Conservation (phyloP, 2,329 filamentous ascomycete species). For the Lachnellula subtilissima region DNA sequence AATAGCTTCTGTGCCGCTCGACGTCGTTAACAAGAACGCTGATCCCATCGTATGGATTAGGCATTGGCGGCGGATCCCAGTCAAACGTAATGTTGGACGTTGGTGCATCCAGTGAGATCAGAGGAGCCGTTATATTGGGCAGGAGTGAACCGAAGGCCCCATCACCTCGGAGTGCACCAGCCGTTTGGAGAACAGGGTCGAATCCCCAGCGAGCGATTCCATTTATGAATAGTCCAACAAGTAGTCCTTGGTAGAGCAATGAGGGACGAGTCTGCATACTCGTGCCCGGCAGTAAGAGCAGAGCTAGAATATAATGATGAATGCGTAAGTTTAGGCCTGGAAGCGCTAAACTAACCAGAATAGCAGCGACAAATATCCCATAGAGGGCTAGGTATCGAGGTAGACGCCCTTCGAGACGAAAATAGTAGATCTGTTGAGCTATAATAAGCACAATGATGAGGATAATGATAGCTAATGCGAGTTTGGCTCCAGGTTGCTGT, state of each 20-base stretch:
- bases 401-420: too few relatives aligned
- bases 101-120: too few relatives aligned
- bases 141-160: too few relatives aligned
- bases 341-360: too few relatives aligned
- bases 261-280: slow-evolving; percentile 80
- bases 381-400: too few relatives aligned
- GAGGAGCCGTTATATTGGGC: too few relatives aligned
- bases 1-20: slow-evolving; percentile 69
- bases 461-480: slow-evolving; percentile 52
- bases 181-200: slow-evolving; percentile 81
- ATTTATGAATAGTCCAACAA: slow-evolving; percentile 90
- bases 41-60: slow-evolving; percentile 62
- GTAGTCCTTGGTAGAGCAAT: slow-evolving; percentile 80
- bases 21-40: slow-evolving; percentile 85
- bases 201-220: slow-evolving; percentile 93
- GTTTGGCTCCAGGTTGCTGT: slow-evolving; percentile 81
- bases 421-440: too few relatives aligned
- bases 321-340: slow-evolving; percentile 68
- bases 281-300: slow-evolving; percentile 83
- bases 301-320: slow-evolving; percentile 87
- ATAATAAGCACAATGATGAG: slow-evolving; percentile 31
- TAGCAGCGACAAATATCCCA: too few relatives aligned
- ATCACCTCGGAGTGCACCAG: slow-evolving; percentile 31
- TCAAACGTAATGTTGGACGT: too few relatives aligned
- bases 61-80: too few relatives aligned